Conservation (phyloP, 768 basidiomycete species). For the Gautieria morchelliformis region DNA sequence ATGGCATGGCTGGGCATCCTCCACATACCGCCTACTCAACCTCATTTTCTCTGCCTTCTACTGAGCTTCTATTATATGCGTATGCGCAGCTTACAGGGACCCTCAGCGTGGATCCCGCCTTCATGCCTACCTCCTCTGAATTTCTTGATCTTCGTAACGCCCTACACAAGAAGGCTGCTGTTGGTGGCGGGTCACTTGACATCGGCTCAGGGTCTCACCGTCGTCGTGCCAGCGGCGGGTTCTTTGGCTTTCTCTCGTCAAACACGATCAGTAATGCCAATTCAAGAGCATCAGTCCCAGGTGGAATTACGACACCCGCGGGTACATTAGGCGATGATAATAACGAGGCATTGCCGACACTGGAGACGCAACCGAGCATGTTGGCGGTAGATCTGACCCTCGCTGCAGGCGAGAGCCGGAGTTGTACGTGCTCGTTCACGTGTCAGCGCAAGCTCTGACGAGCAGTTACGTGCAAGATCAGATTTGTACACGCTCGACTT, state of each 20-base stretch:
- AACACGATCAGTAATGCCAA: conserved; percentile 8
- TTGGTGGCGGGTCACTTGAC: conserved; percentile 77
- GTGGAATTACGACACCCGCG: background rate
- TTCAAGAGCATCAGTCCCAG: background rate
- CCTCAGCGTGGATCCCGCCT: conserved; percentile 38
- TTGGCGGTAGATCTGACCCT: conserved; percentile 81
- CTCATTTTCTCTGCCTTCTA: conserved; percentile 38
- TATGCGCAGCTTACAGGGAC: conserved; percentile 75
- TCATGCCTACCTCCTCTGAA: conserved; percentile 24
- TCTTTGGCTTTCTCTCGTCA: conserved; percentile 20
- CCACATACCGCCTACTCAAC: conserved; percentile 35
- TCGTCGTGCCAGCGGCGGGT: conserved; percentile 20
- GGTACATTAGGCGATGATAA: conserved; percentile 32
- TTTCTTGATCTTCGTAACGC: conserved; percentile 1
- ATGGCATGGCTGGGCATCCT: conserved; percentile 2
- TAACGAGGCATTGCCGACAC: conserved; percentile 63
- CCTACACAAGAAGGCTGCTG: conserved; percentile 19
- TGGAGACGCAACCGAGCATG: conserved; percentile 79
- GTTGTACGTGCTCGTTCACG: conserved; percentile 45
- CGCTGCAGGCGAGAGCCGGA: conserved; percentile 73
- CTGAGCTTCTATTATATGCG: conserved; percentile 72
- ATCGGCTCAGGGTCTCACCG: conserved; percentile 16
- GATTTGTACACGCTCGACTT: conserved; percentile 73
- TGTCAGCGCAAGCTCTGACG: background rate
- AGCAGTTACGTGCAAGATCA: conserved; percentile 21